Evolutionary conservation across 1,284 basidiomycete species (phyloP).

Genomic region (Austroboletus novae-zelandiae): DNA sequence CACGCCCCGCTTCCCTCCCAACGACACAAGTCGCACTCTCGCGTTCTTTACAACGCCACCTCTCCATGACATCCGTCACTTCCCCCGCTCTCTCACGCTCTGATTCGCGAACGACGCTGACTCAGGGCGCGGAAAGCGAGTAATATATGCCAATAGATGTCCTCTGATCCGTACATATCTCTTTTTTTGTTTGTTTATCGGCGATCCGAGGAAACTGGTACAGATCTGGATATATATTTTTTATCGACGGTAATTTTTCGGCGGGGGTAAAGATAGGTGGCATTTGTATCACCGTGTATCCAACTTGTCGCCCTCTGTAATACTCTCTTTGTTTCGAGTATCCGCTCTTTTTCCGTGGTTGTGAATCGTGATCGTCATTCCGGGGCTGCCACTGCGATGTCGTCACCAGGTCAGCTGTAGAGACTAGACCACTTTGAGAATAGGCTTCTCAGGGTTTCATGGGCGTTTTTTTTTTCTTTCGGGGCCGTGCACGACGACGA

Average conservation of each 20-base stretch:
- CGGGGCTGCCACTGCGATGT: too few relatives aligned
- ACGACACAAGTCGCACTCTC: slow-evolving; percentile 5
- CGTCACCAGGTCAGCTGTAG: too few relatives aligned
- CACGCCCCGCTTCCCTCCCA: slow-evolving; percentile 7
- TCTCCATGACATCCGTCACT: slow-evolving; percentile 28
- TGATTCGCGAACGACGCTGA: slow-evolving; percentile 26
- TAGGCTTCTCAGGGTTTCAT: too few relatives aligned
- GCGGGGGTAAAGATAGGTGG: slow-evolving; percentile 9
- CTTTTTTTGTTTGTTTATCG: neutral
- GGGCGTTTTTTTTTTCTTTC: too few relatives aligned
- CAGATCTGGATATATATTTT: neutral
- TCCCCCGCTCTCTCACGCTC: slow-evolving; percentile 13
- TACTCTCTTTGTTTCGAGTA: slow-evolving; percentile 2
- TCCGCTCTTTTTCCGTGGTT: neutral
- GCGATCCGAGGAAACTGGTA: neutral
- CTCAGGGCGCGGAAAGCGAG: slow-evolving; percentile 16
- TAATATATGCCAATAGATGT: neutral
- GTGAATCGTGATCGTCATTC: too few relatives aligned
- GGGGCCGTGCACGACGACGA: too few relatives aligned
- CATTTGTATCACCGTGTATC: slow-evolving; percentile 27
- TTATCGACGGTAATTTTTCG: slow-evolving; percentile 7
- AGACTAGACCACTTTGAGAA: too few relatives aligned
- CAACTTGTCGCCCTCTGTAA: slow-evolving; percentile 27
- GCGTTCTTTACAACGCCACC: slow-evolving; percentile 29
- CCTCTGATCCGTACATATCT: neutral